Conservation (phyloP, 2,329 filamentous ascomycete genomes). For the Fusarium sp. region DNA sequence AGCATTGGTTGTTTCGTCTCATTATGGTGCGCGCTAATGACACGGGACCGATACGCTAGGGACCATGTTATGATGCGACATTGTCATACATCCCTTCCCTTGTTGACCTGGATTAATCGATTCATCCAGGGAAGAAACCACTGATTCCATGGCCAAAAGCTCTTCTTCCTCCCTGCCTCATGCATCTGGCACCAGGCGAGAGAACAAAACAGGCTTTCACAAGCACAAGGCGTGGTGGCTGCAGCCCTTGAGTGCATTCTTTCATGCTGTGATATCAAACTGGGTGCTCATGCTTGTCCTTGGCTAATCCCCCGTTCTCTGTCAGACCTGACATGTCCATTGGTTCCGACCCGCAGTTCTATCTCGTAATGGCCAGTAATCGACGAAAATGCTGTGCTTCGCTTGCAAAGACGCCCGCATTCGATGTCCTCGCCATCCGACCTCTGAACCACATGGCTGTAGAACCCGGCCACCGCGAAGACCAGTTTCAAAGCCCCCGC, state of each 20-base stretch:
- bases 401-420: slow-evolving; percentile 9
- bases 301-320: slow-evolving; percentile 18
- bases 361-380: slow-evolving; percentile 24
- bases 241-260: slow-evolving; percentile 26
- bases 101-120: not conserved
- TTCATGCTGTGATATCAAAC: slow-evolving; percentile 30
- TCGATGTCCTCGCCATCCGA: slow-evolving; percentile 8
- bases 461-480: slow-evolving; percentile 21
- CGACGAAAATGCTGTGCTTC: slow-evolving; percentile 32
- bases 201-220: slow-evolving; percentile 36
- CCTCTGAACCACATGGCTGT: slow-evolving; percentile 27
- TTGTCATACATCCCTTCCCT: slow-evolving; percentile 11
- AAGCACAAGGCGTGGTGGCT: slow-evolving; percentile 30
- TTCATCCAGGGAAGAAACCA: slow-evolving; percentile 16
- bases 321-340: slow-evolving; percentile 20
- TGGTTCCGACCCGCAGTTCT: slow-evolving; percentile 29
- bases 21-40: slow-evolving; percentile 23
- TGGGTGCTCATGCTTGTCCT: slow-evolving; percentile 3
- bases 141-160: not conserved
- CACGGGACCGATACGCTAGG: slow-evolving; percentile 32
- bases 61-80: slow-evolving; percentile 5
- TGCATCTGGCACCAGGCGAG: not conserved
- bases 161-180: not conserved
- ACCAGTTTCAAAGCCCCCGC: slow-evolving; percentile 1
- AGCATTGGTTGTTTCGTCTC: slow-evolving; percentile 24